phyloP scores from a whole-genome alignment of 1,139 yeast species.

The Saccharomyces hybrid region DNA sequence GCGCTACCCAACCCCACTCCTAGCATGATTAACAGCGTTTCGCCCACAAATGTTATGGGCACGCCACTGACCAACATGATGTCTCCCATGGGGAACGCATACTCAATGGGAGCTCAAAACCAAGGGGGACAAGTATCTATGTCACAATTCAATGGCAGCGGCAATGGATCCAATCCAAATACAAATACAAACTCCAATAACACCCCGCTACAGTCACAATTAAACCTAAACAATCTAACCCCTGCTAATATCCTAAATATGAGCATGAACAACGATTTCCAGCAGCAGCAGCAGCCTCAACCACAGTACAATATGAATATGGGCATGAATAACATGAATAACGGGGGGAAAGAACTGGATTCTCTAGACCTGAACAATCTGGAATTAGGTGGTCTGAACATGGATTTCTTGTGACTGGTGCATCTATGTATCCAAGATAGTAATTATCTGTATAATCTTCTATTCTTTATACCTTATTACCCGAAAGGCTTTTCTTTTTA shows the following conservation, averaged over 20 bases:
- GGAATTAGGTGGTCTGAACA: slow-evolving; percentile 24
- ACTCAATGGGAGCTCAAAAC: slow-evolving; percentile 4
- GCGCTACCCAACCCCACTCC: slow-evolving; percentile 12
- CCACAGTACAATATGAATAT: slow-evolving; percentile 9
- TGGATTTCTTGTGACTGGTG: slow-evolving; percentile 24
- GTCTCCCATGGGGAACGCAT: slow-evolving; percentile 14
- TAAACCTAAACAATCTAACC: slow-evolving; percentile 21
- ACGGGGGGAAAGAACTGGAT: slow-evolving; percentile 24
- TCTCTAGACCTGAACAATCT: slow-evolving; percentile 22
- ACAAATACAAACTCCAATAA: slow-evolving; percentile 5
- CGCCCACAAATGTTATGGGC: slow-evolving; percentile 21
- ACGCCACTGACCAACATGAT: slow-evolving; percentile 20
- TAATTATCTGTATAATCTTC: slow-evolving; percentile 1
- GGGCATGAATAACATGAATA: slow-evolving; percentile 4
- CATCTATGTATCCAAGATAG: neutral
- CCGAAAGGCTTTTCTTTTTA: neutral
- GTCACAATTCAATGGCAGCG: slow-evolving; percentile 6
- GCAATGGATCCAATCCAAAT: slow-evolving; percentile 2
- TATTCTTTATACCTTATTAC: neutral
- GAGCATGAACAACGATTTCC: slow-evolving; percentile 17
- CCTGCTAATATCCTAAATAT: slow-evolving; percentile 29
- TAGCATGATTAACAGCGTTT: slow-evolving; percentile 13
- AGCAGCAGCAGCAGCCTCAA: slow-evolving; percentile 10
- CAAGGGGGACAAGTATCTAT: neutral
- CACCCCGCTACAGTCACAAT: slow-evolving; percentile 9